Percentiles rank a stretch among this genome's conserved stretches.
These are phyloP conservation scores for Aristolochia californica DNA, from an alignment of 164 flowering plant species.

Conservation along the genomic window DNA sequence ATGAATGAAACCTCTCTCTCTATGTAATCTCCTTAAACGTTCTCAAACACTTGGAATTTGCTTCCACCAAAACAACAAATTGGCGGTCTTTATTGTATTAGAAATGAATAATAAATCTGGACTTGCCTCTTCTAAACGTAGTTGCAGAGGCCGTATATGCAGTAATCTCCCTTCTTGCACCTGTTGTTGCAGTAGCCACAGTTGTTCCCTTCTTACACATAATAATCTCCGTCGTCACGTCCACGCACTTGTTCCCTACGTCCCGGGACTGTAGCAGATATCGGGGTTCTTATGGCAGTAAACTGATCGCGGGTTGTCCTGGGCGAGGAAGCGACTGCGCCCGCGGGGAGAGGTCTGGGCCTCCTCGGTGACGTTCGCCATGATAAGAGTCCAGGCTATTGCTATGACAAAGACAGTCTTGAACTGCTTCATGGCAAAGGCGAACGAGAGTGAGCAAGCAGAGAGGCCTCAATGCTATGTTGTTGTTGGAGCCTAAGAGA, in stretches of 20 bases:
- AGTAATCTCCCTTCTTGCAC: slow-evolving; percentile 1
- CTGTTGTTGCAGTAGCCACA: slow-evolving; percentile 3
- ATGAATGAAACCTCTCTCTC: too few species aligned
- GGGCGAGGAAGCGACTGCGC: slow-evolving; percentile 1
- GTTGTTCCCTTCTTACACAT: too few species aligned
- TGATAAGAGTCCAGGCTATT: background rate
- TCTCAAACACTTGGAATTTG: background rate
- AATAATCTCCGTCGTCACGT: slow-evolving; percentile 14
- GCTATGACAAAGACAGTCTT: background rate
- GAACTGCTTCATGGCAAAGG: background rate
- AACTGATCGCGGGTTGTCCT: background rate
- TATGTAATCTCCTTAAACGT: too few species aligned
- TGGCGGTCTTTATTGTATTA: slow-evolving; percentile 1
- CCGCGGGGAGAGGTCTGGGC: background rate
- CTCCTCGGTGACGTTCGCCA: background rate
- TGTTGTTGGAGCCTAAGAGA: background rate
- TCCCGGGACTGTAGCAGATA: background rate
- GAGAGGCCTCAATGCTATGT: background rate
- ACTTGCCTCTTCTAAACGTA: background rate
- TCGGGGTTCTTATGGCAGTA: slow-evolving; percentile 1
- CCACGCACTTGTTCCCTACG: slow-evolving; percentile 14
- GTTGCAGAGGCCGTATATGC: slow-evolving; percentile 5
- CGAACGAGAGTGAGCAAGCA: background rate
- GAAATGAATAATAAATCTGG: background rate
- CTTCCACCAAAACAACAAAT: background rate